A percentile compares a stretch with the other conserved stretches of the same genome.
Evolutionary conservation across 1,139 yeast genomes (phyloP).

Genomic region (Yamadazyma oceani): DNA sequence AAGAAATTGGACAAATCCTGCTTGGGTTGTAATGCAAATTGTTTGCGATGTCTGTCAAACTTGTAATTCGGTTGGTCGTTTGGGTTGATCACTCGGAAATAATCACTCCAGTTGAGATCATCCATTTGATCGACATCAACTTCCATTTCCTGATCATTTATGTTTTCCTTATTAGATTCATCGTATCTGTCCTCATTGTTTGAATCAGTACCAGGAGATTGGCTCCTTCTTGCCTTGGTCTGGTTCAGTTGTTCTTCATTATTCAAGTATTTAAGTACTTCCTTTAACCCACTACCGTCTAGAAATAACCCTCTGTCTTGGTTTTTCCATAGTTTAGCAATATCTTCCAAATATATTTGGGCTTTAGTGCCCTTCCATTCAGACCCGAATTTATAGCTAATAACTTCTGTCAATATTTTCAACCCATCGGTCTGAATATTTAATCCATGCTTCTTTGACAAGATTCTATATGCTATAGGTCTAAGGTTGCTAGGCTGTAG

Average conservation of each 20-base stretch:
- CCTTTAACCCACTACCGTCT: conserved; percentile 68
- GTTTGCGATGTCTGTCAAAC: conserved; percentile 67
- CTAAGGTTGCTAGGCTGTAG: conserved; percentile 80
- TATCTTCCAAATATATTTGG: conserved; percentile 69
- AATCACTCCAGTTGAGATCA: conserved; percentile 65
- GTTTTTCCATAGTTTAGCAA: conserved; percentile 82
- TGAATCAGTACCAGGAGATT: neutral
- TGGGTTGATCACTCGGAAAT: conserved; percentile 66
- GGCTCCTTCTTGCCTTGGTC: neutral
- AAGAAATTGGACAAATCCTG: conserved; percentile 21
- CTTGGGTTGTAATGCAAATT: conserved; percentile 44
- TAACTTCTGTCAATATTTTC: conserved; percentile 63
- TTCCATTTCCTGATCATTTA: conserved; percentile 8
- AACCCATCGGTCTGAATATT: conserved; percentile 88
- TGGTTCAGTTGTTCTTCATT: conserved; percentile 3
- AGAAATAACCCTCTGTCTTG: conserved; percentile 86
- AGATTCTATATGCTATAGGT: conserved; percentile 85
- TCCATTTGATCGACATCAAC: conserved; percentile 17
- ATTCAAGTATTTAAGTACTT: conserved; percentile 57
- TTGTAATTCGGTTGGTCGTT: conserved; percentile 63
- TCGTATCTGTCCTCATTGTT: conserved; percentile 5
- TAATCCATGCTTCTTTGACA: conserved; percentile 90
- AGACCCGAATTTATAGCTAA: conserved; percentile 76
- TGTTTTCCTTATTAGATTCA: conserved; percentile 11
- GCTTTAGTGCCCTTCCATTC: conserved; percentile 81